Base-by-base conservation (phyloP, 192 early-diverging fungal species). In the Diversispora eburnea region DNA sequence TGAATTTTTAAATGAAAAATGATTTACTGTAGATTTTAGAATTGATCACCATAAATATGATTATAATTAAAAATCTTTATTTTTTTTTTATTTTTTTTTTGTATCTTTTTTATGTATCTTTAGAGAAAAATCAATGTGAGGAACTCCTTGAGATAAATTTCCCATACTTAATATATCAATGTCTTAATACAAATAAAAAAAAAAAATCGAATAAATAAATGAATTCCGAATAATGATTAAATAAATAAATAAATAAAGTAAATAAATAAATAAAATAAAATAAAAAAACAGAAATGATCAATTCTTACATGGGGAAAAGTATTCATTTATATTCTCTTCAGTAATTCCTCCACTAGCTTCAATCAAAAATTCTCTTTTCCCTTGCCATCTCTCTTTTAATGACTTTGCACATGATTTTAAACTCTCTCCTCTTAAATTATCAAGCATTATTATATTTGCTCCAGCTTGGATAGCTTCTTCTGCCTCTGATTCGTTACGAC, bases 281-380 rank as follows among this genome's bases (percentile, higher is more conserved):
- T 49, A 3, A 12, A 17, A 20, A 7, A 4, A 55, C 5, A n/a
- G 39, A 75, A 48, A 22, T 41, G 39, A 57, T 41, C 5, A 43
- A 47, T 49, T 68, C 79, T 72, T 85, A 94, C 93, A 88, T 10
- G 89, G 82, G 8, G 80, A 85, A 84, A 99, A 95, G 82, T 92
- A 97, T 9, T 74, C 63, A 8, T 82, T 86, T 48, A 92, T 91
- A 54, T 89, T 95, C 13, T 95, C 88, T 73, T 94, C 90, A 48
- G 94, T 95, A 77, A 99, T 89, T 3, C 97, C 97, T n/a, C 97
- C 97, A 74, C 92, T 94, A 59, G 92, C 93, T 76, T 99, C 97
- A 42, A 99, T 85, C 75, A 97, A 84, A 69, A 94, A 87, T n/a
- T 84, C 72, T 22, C 78, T 82, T 45, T 81, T 81, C 5, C 67